Evolutionary conservation across 2,329 filamentous ascomycete species (phyloP).

Genomic region (Teratosphaeria epicoccoides): DNA sequence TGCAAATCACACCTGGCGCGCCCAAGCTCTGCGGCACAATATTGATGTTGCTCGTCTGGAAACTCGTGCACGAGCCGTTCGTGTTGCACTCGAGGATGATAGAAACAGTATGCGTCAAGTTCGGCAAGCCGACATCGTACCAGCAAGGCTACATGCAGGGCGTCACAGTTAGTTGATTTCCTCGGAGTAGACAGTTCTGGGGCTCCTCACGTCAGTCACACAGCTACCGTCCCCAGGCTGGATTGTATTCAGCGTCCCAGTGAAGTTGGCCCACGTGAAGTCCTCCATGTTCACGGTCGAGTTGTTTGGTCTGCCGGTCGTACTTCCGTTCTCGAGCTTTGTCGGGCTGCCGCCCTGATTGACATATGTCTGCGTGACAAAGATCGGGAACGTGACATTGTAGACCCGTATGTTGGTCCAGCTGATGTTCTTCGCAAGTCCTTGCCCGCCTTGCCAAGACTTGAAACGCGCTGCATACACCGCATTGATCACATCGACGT

Average conservation of each 20-base stretch:
- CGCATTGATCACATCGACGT: slow-evolving; percentile 33
- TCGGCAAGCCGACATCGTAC: slow-evolving; percentile 32
- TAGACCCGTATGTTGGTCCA: slow-evolving; percentile 35
- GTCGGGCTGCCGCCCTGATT: slow-evolving; percentile 29
- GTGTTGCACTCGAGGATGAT: slow-evolving; percentile 35
- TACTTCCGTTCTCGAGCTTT: slow-evolving; percentile 8
- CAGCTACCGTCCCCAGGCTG: slow-evolving; percentile 36
- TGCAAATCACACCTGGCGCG: slow-evolving; percentile 11
- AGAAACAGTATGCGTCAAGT: slow-evolving; percentile 32
- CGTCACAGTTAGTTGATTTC: not conserved
- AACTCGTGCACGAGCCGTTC: slow-evolving; percentile 26
- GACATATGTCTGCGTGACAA: slow-evolving; percentile 37
- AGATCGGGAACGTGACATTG: slow-evolving; percentile 38
- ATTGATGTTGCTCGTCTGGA: slow-evolving; percentile 15
- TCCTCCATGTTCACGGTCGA: slow-evolving; percentile 33
- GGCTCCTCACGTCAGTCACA: slow-evolving; percentile 21
- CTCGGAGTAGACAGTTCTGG: slow-evolving; percentile 1
- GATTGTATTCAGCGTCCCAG: slow-evolving; percentile 33
- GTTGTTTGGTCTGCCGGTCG: slow-evolving; percentile 27
- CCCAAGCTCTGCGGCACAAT: slow-evolving; percentile 14
- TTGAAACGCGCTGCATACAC: slow-evolving; percentile 37
- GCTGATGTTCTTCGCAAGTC: slow-evolving; percentile 33
- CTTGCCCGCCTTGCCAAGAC: slow-evolving; percentile 34
- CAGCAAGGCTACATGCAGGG: slow-evolving; percentile 30
- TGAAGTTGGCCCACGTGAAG: slow-evolving; percentile 33